Percentiles rank a stretch among this genome's conserved stretches.
Conservation (phyloP, 148 eudicot genomes). For the Arbutus unedo region DNA sequence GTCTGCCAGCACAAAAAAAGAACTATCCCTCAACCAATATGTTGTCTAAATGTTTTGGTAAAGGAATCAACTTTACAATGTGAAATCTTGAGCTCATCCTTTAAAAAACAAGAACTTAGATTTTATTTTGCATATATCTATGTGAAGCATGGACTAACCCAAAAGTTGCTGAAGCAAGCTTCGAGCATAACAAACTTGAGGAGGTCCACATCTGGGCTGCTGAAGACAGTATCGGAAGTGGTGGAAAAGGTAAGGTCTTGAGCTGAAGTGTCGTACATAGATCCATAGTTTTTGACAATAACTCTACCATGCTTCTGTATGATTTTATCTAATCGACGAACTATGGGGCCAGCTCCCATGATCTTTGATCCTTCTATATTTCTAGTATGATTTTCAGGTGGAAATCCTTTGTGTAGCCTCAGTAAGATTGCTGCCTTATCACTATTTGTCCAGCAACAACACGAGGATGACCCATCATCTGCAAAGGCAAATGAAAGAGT, state of each 20-base stretch:
- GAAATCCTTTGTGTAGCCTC: slow-evolving; percentile 41
- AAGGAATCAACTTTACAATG: not conserved
- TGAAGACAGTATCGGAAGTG: slow-evolving; percentile 34
- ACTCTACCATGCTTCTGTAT: slow-evolving; percentile 56
- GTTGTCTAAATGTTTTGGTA: not conserved
- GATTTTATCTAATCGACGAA: slow-evolving; percentile 35
- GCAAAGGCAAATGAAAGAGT: slow-evolving; percentile 7
- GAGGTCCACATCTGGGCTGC: slow-evolving; percentile 48
- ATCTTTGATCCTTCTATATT: slow-evolving; percentile 21
- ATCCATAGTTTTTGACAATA: slow-evolving; percentile 63
- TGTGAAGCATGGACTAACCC: slow-evolving; percentile 47
- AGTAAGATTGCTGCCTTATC: slow-evolving; percentile 61
- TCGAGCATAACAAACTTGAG: slow-evolving; percentile 45
- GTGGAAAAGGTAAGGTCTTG: slow-evolving; percentile 57
- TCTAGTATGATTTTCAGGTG: slow-evolving; percentile 21
- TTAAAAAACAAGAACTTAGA: not conserved
- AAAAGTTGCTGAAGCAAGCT: slow-evolving; percentile 54
- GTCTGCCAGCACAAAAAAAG: slow-evolving; percentile 38
- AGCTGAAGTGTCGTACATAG: slow-evolving; percentile 44
- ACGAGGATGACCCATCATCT: slow-evolving; percentile 82
- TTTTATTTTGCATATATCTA: not conserved
- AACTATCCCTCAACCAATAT: not conserved
- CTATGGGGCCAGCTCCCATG: slow-evolving; percentile 17
- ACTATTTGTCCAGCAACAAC: slow-evolving; percentile 79
- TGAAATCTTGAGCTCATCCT: not conserved